Percentiles rank a stretch among this genome's conserved stretches.
Evolutionary conservation across 768 basidiomycete species (phyloP).

Genomic region (Suillus sp.): DNA sequence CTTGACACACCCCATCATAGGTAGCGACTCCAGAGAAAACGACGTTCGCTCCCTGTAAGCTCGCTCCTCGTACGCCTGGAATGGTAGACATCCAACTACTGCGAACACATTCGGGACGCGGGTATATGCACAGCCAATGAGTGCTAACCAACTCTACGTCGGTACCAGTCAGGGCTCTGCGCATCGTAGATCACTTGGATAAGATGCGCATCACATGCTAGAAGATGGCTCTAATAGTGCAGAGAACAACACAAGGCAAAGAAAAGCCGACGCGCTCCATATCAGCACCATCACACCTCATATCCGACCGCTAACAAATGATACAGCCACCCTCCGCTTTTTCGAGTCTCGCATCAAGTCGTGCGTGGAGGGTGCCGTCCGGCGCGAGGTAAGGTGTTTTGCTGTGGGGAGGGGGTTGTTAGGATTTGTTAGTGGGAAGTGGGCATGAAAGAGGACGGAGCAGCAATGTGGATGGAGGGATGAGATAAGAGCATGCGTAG

Average conservation of each 20-base stretch:
- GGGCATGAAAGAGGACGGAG: not conserved
- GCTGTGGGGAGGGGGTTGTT: conserved; percentile 22
- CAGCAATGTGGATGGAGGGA: not conserved
- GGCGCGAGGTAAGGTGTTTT: conserved; percentile 49
- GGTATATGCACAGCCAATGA: not conserved
- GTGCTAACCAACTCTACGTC: not conserved
- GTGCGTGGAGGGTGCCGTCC: conserved; percentile 47
- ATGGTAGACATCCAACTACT: no score
- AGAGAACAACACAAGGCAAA: no score
- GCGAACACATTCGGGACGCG: not conserved
- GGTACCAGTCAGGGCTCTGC: not conserved
- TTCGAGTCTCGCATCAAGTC: conserved; percentile 48
- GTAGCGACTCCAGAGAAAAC: not conserved
- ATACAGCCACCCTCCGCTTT: conserved; percentile 42
- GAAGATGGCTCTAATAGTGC: not conserved
- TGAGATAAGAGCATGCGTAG: not conserved
- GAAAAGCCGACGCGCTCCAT: not conserved
- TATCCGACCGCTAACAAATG: conserved; percentile 37
- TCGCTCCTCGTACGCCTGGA: not conserved
- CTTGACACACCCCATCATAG: not conserved
- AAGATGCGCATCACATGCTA: not conserved
- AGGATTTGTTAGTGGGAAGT: not conserved
- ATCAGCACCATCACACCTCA: not conserved
- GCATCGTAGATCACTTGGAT: not conserved
- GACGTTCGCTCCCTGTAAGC: not conserved